Base-by-base conservation (phyloP, 164 flowering plant species). In the Tinospora cordifolia region DNA sequence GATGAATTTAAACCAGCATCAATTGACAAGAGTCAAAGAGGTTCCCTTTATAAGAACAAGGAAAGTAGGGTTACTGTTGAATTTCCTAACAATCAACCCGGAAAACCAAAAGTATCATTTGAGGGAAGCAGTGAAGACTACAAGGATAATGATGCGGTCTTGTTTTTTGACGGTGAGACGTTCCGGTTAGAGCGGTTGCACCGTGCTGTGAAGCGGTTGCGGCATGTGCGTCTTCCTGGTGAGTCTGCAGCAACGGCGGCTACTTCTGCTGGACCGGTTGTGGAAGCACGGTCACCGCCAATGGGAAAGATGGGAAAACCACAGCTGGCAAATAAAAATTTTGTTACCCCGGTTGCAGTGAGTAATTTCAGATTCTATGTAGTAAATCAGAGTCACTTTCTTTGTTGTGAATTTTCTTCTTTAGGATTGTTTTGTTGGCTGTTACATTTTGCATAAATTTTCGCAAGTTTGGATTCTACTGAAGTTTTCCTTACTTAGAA, bases 1-100 rank as follows among this genome's bases (percentile, higher is more conserved):
- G 95, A 88, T 80, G 93, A 88, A 71, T 90, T 86, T 69, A 89
- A 89, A 69, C 98, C 98, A 6, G 98, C 97, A 3, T 92, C 97
- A 6, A 87, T 92, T 39, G 98, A 89, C 75, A 89, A 88, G 81
- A 86, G 74, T 34, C 91, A 87, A 78, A 78, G 87, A 2, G 98
- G 96, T n/a, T 72, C 79, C 0, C 75, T 93, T 58, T 88, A 83
- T 71, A 91, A 90, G 87, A 85, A 75, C 66, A 93, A 91, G 77
- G 97, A 91, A 11, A 90, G 87, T 66, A 83, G 86, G 78, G 89
- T 92, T 41, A 81, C 88, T 1, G 94, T 92, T 11, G 96, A 90
- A 60, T 92, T 92, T 58, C 85, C 83, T 13, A 89, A 90, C 76
- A 90, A 87, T 66, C 93, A 89, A 73, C 81, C 81, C 30, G 98